Percentiles rank a stretch among this genome's conserved stretches.
phyloP scores from a whole-genome alignment of 257 asterid genomes.

The Gentiana straminea region DNA sequence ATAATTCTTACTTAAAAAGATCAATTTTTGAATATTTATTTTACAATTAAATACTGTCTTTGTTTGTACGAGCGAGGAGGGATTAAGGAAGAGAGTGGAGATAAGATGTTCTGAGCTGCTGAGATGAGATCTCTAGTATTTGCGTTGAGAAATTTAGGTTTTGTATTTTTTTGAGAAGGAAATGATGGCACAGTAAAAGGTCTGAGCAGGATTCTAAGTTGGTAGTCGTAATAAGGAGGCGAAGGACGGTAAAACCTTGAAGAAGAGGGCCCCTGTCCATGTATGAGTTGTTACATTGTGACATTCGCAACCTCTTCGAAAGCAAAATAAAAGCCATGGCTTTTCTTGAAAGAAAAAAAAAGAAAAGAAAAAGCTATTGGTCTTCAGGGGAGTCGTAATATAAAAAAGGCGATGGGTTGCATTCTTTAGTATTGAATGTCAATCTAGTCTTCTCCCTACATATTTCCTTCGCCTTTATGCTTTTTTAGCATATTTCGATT shows the following conservation, averaged over 20 bases:
- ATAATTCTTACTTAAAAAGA: too few relatives aligned
- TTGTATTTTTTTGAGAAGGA: slow-evolving; percentile 18
- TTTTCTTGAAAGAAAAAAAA: not conserved
- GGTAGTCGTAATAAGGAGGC: slow-evolving; percentile 35
- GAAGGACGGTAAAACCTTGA: not conserved
- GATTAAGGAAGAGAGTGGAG: too few relatives aligned
- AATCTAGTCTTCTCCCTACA: slow-evolving; percentile 60
- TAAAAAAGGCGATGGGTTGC: slow-evolving; percentile 51
- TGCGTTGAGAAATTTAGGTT: too few relatives aligned
- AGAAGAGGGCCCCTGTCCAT: slow-evolving; percentile 71
- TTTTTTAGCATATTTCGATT: slow-evolving; percentile 12
- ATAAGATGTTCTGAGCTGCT: too few relatives aligned
- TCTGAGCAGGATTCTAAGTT: slow-evolving; percentile 48
- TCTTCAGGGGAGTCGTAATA: slow-evolving; percentile 31
- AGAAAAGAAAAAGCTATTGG: slow-evolving; percentile 16
- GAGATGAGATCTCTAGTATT: too few relatives aligned
- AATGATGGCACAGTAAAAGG: slow-evolving; percentile 80
- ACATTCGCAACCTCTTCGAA: slow-evolving; percentile 81
- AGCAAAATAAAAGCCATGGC: slow-evolving; percentile 19
- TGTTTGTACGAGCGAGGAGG: too few relatives aligned
- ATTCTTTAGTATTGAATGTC: slow-evolving; percentile 54
- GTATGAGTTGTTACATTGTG: slow-evolving; percentile 33
- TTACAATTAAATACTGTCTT: too few relatives aligned
- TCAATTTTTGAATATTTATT: too few relatives aligned
- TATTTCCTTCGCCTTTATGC: slow-evolving; percentile 14